Percentiles rank a stretch among this genome's conserved stretches.
phyloP scores from a whole-genome alignment of 345 rosid genomes.

The Kernera saxatilis region DNA sequence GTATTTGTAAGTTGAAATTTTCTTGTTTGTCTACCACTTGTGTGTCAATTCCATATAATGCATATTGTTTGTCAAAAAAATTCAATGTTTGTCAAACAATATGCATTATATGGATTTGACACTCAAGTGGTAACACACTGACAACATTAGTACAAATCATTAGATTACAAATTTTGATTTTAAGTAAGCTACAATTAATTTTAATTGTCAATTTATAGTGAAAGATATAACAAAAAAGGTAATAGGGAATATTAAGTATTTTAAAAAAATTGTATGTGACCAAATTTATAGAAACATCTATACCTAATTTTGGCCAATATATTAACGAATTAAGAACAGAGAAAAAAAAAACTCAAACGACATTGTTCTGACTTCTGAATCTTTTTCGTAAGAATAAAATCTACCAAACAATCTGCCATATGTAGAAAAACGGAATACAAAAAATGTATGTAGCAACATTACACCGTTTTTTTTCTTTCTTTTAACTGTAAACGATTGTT shows the following conservation, averaged over 20 bases:
- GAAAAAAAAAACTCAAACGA: background rate
- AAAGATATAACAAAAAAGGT: background rate
- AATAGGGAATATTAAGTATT: background rate
- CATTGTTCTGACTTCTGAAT: background rate
- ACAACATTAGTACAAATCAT: no score
- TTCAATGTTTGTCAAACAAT: no score
- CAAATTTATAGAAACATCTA: no score
- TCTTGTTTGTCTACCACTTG: no score
- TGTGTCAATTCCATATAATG: no score
- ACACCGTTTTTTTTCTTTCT: no score
- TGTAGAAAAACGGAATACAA: background rate
- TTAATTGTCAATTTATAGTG: background rate
- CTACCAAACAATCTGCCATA: background rate
- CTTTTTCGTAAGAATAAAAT: background rate
- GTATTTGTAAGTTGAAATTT: no score
- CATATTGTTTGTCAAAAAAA: no score
- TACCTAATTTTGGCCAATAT: background rate
- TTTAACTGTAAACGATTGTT: no score
- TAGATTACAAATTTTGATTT: no score
- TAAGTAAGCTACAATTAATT: background rate
- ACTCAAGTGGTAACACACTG: no score
- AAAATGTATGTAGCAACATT: background rate
- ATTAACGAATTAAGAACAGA: background rate
- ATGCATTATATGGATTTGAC: no score
- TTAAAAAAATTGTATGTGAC: background rate